These are phyloP conservation scores for Tolypocladium album DNA, from an alignment of 2,329 filamentous ascomycete genomes.

Conservation along the genomic window DNA sequence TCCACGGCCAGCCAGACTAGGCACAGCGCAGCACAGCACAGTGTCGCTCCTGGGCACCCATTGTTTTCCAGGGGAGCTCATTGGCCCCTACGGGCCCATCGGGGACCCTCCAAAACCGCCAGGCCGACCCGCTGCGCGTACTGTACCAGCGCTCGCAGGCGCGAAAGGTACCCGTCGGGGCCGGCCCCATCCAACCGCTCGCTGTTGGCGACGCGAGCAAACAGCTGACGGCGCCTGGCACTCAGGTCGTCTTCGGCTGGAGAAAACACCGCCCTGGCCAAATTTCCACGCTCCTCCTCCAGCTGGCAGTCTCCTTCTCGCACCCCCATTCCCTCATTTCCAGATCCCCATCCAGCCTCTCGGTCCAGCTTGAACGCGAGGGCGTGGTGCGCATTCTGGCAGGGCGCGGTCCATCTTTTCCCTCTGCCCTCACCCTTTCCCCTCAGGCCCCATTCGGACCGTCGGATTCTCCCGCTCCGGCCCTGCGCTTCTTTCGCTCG, in stretches of 20 bases:
- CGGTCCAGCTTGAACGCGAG: constrained; percentile 7
- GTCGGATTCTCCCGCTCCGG: constrained; percentile 9
- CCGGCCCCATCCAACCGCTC: not conserved
- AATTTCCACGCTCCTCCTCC: constrained; percentile 6
- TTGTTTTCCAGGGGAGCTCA: not conserved
- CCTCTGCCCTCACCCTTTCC: constrained; percentile 6
- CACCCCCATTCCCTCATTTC: constrained; percentile 3
- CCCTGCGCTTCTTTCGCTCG: constrained; percentile 12
- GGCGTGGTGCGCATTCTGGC: constrained; percentile 10
- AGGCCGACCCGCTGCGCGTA: not conserved
- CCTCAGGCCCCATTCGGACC: not conserved
- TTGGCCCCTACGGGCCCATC: not conserved
- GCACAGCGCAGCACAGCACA: not conserved
- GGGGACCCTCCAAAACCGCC: not conserved
- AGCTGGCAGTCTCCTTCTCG: not conserved
- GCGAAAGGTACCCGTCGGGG: not conserved
- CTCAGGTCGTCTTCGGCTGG: not conserved
- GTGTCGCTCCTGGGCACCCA: not conserved
- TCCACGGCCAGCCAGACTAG: not conserved
- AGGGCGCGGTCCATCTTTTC: constrained; percentile 6
- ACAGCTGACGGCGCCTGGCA: not conserved
- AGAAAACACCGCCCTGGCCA: constrained; percentile 7
- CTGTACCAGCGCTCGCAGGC: not conserved
- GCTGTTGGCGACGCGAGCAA: not conserved
- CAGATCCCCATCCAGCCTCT: constrained; percentile 6